These are phyloP conservation scores for Cichorium intybus DNA, from an alignment of 140 eudicot genomes.

Conservation along the genomic window DNA sequence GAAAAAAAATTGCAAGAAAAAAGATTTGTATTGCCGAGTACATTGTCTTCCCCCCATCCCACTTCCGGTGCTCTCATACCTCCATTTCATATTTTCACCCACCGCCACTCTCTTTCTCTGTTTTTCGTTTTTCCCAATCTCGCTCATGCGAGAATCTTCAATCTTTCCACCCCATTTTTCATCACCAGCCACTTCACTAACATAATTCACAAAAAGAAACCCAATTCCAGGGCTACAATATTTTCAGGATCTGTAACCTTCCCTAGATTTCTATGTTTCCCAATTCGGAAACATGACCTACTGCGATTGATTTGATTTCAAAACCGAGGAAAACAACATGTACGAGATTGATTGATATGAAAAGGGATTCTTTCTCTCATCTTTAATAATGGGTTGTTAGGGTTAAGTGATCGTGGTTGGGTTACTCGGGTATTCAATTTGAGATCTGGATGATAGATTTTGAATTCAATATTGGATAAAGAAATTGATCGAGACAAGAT, in stretches of 20 bases:
- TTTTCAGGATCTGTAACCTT: constrained; percentile 5
- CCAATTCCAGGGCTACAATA: constrained; percentile 12
- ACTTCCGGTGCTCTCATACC: constrained; percentile 5
- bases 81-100: constrained; percentile 18
- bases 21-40: neutral
- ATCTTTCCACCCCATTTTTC: constrained; percentile 13
- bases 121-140: neutral
- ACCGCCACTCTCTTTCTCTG: constrained; percentile 21
- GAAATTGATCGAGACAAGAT: constrained; percentile 26
- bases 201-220: constrained; percentile 13
- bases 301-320: neutral
- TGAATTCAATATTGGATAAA: constrained; percentile 15
- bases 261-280: constrained; percentile 6
- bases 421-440: constrained; percentile 3
- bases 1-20: neutral
- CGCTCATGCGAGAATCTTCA: neutral
- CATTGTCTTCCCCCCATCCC: constrained; percentile 2
- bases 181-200: constrained; percentile 31
- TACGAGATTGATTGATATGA: constrained; percentile 10
- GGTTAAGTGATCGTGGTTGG: constrained; percentile 8
- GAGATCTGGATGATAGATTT: constrained; percentile 31
- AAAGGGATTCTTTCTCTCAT: neutral
- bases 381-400: constrained; percentile 17
- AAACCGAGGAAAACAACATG: neutral
- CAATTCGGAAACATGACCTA: constrained; percentile 23